Percentiles rank a stretch among this genome's conserved stretches.
Evolutionary conservation across 2,329 filamentous ascomycete genomes (phyloP).

Genomic region (Alternaria viburni): DNA sequence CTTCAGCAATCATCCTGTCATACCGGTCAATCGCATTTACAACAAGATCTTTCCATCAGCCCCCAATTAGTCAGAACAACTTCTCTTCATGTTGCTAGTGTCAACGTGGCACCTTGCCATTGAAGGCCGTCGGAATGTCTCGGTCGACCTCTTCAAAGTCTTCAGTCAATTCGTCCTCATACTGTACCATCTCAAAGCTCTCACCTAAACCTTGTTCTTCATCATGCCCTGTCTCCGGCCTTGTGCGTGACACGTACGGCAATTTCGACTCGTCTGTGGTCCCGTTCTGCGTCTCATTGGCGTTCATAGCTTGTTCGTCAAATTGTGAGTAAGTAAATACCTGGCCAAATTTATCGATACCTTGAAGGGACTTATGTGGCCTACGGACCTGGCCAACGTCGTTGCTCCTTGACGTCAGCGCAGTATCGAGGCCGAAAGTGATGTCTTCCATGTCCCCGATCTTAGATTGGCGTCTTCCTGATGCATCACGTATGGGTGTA

Average conservation of each 20-base stretch:
- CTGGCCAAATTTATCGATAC: background rate
- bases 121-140: background rate
- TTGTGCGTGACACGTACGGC: too few relatives aligned
- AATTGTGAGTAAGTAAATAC: background rate
- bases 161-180: background rate
- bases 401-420: too few relatives aligned
- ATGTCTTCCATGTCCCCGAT: background rate
- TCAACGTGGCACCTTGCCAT: background rate
- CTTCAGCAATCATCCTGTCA: background rate
- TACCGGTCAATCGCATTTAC: background rate
- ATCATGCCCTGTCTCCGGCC: rapidly evolving
- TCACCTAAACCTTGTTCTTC: background rate
- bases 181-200: background rate
- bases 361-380: background rate
- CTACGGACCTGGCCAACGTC: background rate
- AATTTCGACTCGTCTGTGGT: rapidly evolving
- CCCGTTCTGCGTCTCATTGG: background rate
- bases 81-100: background rate
- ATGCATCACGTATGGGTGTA: too few relatives aligned
- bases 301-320: background rate
- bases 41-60: background rate
- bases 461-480: background rate
- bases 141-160: background rate
- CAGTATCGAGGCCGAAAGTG: background rate
- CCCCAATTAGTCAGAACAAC: background rate